Conservation (phyloP, 2,329 filamentous ascomycete species). For the Mariannaea elegans region DNA sequence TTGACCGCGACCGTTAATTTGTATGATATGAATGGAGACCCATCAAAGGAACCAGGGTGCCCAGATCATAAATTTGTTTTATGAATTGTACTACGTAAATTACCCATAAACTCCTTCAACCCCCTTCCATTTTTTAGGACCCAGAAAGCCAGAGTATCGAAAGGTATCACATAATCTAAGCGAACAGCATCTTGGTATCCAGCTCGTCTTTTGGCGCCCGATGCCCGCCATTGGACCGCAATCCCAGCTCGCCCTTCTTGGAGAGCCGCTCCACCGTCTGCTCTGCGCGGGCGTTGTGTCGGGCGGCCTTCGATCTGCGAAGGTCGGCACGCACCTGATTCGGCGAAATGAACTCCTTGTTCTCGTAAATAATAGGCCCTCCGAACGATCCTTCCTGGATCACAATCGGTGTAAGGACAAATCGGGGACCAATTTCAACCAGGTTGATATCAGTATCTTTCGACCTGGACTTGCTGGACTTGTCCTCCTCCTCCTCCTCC, state of each 20-base stretch:
- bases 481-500: slow-evolving; percentile 54
- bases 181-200: slow-evolving; percentile 81
- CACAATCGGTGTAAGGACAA: slow-evolving; percentile 92
- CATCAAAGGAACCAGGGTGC: too few relatives aligned
- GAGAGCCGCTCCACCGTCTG: slow-evolving; percentile 75
- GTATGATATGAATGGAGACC: slow-evolving; percentile 40
- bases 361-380: slow-evolving; percentile 96
- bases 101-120: slow-evolving; percentile 40
- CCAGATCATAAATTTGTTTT: too few relatives aligned
- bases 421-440: slow-evolving; percentile 92
- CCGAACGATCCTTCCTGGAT: slow-evolving; percentile 96
- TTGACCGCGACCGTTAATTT: slow-evolving; percentile 17
- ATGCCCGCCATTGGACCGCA: slow-evolving; percentile 72
- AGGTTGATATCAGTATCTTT: slow-evolving; percentile 80
- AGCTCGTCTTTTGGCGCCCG: slow-evolving; percentile 73
- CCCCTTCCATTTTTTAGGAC: slow-evolving; percentile 34
- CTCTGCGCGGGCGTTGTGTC: slow-evolving; percentile 81
- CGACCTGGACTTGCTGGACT: slow-evolving; percentile 51
- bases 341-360: slow-evolving; percentile 95
- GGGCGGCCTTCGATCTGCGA: slow-evolving; percentile 76
- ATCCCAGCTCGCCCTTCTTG: slow-evolving; percentile 80
- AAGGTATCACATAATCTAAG: slow-evolving; percentile 54
- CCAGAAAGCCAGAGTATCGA: slow-evolving; percentile 40
- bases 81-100: slow-evolving; percentile 36
- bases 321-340: slow-evolving; percentile 92